Base-by-base conservation (phyloP, 2,329 filamentous ascomycete genomes). In the Ophiostoma himal-ulmi region DNA sequence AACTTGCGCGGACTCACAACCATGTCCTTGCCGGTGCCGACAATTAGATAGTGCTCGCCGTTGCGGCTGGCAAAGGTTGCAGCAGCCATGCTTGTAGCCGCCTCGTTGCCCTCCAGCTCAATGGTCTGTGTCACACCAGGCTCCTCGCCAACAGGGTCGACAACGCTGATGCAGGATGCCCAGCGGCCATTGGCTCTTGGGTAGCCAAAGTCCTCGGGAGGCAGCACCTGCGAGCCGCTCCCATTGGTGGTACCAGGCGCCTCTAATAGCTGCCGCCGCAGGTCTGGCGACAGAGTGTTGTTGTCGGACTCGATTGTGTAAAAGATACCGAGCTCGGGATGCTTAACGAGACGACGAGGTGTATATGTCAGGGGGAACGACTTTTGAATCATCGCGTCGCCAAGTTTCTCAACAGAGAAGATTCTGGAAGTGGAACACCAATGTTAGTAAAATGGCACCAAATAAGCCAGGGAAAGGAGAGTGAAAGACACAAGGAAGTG, bases 301-400 rank as follows among this genome's bases (percentile, higher is more conserved):
- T 95, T 96, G 74, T 99, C 96, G 13, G 93, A 88, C 80, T 97
- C 92, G 68, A 97, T 93, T 7, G 94, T 93, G 77, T 98, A 99
- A 79, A 97, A 99, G 34, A 96, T 85, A 20, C 93, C 90, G 69
- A 92, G 87, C 5, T 95, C 92, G 0, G 94, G 94, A 77, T 98
- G 93, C 74, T 93, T 92, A 39, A 93, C 86, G 75, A 99, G 90
- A 75, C 90, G 90, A 71, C 93, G 90, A 1, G 96, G 95, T 0
- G 95, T 99, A 78, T 99, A 96, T 34, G 91, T 89, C 30, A 99
- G 84, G 8, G 92, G 88, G 73, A 97, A 92, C 0, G 90, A 91
- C 77, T 95, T 92, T 78, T 96, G 92, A 39, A 95, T 89, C 71
- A 97, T 85, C 68, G 94, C 96, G 74, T 93, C 91, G 62, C 91